Percentiles rank a stretch among this genome's conserved stretches.
Evolutionary conservation across 2,329 filamentous ascomycete species (phyloP).

Genomic region (Aspergillus sp.): DNA sequence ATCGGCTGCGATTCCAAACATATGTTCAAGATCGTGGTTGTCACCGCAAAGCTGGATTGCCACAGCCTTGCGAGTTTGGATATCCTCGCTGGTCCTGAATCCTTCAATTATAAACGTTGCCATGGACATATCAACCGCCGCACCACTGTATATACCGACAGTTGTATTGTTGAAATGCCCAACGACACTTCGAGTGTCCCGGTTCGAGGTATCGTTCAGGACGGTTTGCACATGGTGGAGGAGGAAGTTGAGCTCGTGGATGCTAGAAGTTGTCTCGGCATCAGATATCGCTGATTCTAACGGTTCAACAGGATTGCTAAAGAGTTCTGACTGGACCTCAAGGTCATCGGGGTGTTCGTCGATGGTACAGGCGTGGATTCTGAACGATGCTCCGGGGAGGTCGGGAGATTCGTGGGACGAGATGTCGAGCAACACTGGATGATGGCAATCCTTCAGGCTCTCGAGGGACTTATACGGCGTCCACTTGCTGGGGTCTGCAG

Average conservation of each 20-base stretch:
- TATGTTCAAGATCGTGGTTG: background rate
- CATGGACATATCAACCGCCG: background rate
- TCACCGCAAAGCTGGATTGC: background rate
- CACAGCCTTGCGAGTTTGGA: background rate
- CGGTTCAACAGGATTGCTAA: too few species aligned
- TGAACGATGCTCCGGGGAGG: background rate
- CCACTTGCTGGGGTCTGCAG: conserved; percentile 1
- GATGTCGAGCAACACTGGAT: conserved; percentile 6
- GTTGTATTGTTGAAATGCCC: background rate
- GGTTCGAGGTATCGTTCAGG: background rate
- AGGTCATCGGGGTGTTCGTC: background rate
- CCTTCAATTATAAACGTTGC: background rate
- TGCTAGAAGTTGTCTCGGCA: background rate
- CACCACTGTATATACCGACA: conserved; percentile 7
- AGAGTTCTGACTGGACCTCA: background rate
- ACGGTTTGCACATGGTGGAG: background rate
- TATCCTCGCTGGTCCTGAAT: background rate
- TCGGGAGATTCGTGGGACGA: background rate
- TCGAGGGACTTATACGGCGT: conserved; percentile 1
- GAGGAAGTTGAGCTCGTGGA: background rate
- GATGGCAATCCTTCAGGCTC: background rate
- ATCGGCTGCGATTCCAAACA: conserved; percentile 1
- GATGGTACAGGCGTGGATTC: conserved; percentile 1
- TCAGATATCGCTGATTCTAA: background rate
- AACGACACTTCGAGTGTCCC: background rate